Evolutionary conservation across 441 rosid genomes (phyloP).

Genomic region (Erodium moschatum): DNA sequence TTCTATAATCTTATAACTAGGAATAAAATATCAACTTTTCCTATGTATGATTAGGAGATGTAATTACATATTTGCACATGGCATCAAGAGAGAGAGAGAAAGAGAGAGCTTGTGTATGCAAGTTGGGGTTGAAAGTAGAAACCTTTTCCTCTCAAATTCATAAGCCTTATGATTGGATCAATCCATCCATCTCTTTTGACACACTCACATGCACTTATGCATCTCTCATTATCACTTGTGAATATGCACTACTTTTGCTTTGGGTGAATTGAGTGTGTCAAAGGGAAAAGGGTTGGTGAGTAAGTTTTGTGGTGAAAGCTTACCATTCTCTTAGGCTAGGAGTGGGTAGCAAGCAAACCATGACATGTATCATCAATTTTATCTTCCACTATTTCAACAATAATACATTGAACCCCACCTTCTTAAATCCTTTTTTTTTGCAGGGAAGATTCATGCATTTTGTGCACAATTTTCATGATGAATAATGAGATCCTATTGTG

Average conservation of each 20-base stretch:
- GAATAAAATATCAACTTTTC: neutral
- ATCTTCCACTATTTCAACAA: neutral
- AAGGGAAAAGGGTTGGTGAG: neutral
- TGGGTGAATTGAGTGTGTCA: neutral
- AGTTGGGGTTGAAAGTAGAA: neutral
- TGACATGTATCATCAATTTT: neutral
- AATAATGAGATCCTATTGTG: neutral
- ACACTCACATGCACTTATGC: neutral
- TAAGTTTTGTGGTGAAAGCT: neutral
- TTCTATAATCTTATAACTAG: neutral
- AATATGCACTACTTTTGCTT: neutral
- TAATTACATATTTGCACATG: slow-evolving; percentile 2
- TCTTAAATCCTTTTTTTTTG: neutral
- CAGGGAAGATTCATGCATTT: neutral
- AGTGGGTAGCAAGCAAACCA: neutral
- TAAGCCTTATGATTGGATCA: no score
- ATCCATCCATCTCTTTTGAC: neutral
- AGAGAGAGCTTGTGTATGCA: neutral
- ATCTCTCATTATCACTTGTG: no score
- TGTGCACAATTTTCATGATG: neutral
- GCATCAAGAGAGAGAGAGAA: neutral
- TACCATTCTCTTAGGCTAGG: neutral
- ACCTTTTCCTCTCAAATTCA: neutral
- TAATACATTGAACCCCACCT: neutral
- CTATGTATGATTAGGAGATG: neutral